Evolutionary conservation across 1,284 basidiomycete genomes (phyloP).

Genomic region (Peniophora sp.): DNA sequence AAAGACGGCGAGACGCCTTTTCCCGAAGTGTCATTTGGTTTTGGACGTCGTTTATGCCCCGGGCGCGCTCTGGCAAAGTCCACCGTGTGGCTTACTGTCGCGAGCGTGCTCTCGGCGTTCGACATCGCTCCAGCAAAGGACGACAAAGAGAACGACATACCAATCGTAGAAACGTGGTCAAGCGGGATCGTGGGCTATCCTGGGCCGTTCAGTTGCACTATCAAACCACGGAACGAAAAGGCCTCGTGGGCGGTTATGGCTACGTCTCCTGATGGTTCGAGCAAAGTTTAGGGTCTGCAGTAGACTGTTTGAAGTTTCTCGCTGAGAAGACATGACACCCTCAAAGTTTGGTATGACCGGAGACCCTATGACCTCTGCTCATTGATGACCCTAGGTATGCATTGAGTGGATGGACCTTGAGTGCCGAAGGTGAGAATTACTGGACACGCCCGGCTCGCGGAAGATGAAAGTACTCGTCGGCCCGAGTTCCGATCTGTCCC

Average conservation of each 20-base stretch:
- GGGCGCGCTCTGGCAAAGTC: slow-evolving; percentile 13
- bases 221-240: background rate
- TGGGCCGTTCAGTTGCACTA: background rate
- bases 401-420: too few species aligned
- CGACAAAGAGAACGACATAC: slow-evolving; percentile 5
- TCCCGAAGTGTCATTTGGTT: background rate
- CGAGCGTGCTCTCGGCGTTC: slow-evolving; percentile 12
- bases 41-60: background rate
- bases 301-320: too few species aligned
- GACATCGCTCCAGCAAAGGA: slow-evolving; percentile 11
- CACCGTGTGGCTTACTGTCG: slow-evolving; percentile 13
- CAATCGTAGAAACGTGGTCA: slow-evolving; percentile 7
- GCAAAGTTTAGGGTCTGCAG: too few species aligned
- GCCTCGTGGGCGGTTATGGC: background rate
- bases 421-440: too few species aligned
- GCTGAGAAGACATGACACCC: too few species aligned
- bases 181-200: slow-evolving; percentile 8
- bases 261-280: too few species aligned
- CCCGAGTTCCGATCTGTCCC: too few species aligned
- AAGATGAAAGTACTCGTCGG: too few species aligned
- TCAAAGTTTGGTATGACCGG: too few species aligned
- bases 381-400: too few species aligned
- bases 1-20: background rate
- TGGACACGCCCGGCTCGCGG: too few species aligned
- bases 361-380: too few species aligned